A percentile compares a stretch with the other conserved stretches of the same genome.
These are phyloP conservation scores for Blumeriella jaapii DNA, from an alignment of 2,329 filamentous ascomycete genomes.

Conservation along the genomic window DNA sequence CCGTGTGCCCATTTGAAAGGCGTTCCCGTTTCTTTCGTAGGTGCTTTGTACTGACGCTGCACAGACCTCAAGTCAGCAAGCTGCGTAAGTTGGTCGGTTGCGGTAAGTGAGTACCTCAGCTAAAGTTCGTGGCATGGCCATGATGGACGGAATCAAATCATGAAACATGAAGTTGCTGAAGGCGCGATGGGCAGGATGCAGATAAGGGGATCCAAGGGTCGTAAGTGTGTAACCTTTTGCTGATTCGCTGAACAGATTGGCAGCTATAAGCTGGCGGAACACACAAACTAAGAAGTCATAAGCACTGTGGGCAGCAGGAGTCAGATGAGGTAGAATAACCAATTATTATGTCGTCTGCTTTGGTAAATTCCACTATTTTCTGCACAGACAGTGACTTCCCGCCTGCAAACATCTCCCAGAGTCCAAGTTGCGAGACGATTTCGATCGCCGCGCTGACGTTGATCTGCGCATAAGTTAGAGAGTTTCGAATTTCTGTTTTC, in stretches of 20 bases:
- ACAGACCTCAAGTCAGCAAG: no score
- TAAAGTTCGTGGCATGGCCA: slow-evolving; percentile 18
- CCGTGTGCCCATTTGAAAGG: slow-evolving; percentile 18
- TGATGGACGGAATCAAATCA: slow-evolving; percentile 16
- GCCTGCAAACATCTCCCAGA: slow-evolving; percentile 17
- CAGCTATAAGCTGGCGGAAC: slow-evolving; percentile 16
- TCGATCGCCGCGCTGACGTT: slow-evolving; percentile 18
- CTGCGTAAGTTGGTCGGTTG: no score
- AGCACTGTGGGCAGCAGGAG: neutral
- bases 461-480: slow-evolving; percentile 7
- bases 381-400: slow-evolving; percentile 13
- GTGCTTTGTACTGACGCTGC: slow-evolving; percentile 17
- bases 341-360: slow-evolving; percentile 19
- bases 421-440: slow-evolving; percentile 12
- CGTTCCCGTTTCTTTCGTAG: slow-evolving; percentile 17
- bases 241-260: slow-evolving; percentile 10
- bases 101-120: no score
- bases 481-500: neutral
- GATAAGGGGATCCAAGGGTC: slow-evolving; percentile 12
- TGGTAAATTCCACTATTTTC: slow-evolving; percentile 13
- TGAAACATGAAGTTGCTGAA: slow-evolving; percentile 18
- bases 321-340: slow-evolving; percentile 8
- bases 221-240: slow-evolving; percentile 12
- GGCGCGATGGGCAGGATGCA: slow-evolving; percentile 14
- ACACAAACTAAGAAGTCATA: slow-evolving; percentile 9